Base-by-base conservation (phyloP, 441 rosid species). In the Euphorbia schlechtendalii region DNA sequence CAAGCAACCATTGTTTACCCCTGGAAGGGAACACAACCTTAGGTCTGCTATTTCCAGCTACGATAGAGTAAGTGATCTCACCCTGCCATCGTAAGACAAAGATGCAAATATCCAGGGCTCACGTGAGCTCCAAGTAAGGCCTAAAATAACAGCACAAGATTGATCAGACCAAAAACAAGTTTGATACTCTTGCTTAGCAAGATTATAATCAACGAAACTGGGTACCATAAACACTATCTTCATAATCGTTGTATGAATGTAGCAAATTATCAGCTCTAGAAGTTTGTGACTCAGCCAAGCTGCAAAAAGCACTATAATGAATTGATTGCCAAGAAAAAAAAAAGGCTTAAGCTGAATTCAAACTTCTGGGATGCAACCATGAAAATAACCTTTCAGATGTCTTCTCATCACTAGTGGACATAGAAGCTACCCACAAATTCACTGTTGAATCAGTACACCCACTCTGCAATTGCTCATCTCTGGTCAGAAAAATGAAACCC, bases 91-190 rank as follows among this genome's bases (percentile, higher is more conserved):
- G 58, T 88, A 93, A 30, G 99, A 93, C 64, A 93, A 64, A 21
- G 97, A 90, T 32, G 97, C 97, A 78, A 93, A 93, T 64, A 90
- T 75, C 96, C 85, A 90, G 64, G 96, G 95, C 73, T 93, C 97
- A 8, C 90, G 87, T 60, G 85, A 79, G 74, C 99, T 90, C 99
- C 97, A 90, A 65, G 96, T 82, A 74, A 93, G 86, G 64, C 90
- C 99, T 90, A 81, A 53, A 22, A 77, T 9, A 64, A 69, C 68
- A 54, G 20, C 65, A n/a, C n/a, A n/a, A 46, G 67, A 72, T 45
- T 49, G 38, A 60, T 74, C 45, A 69, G 59, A 59, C 36, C 38
- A 48, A 58, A 41, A 58, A 68, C 22, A 51, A 59, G 40, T 56
- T 36, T 48, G 34, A 9, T 24, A 64, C n/a, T n/a, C n/a, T n/a